Base-by-base conservation (phyloP, 164 flowering plant genomes). In the Aristolochia californica region DNA sequence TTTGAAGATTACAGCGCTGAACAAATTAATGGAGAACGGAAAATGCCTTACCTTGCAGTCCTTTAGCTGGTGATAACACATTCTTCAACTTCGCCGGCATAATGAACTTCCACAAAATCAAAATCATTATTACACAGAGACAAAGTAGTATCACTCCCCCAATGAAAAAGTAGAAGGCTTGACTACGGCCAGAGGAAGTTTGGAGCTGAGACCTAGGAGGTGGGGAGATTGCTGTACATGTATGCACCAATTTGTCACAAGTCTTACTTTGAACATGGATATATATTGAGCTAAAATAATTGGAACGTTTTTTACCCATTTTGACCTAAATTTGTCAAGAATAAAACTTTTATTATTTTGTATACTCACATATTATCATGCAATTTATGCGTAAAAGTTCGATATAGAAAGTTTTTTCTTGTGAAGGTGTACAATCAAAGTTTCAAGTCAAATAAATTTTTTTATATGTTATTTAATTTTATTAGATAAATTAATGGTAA, bases 81-180 rank as follows among this genome's bases (percentile, higher is more conserved):
- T 55, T 71, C 64, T 43, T 56, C 60, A 72, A 38, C 64, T 60
- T 55, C 17, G 18, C 21, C 26, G 69, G 65, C 45, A 56, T 75
- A 48, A 68, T 48, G 45, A 25, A 53, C 52, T 71, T 83, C 69
- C 75, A 54, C 28, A 74, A 66, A 54, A 80, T 16, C 5, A 72
- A n/a, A 15, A 79, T 20, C 4, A 78, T 57, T 53, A 81, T 70
- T 28, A 79, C 25, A 63, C 75, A 48, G 44, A 78, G 54, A 40
- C 71, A 51, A 34, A 83, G 63, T 25, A 78, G 53, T 38, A 69
- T 58, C 10, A 74, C 13, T 20, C 69, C 77, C 17, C 81, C 83
- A 40, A 79, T 68, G 61, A 83, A 74, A 59, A 83, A 63, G 67
- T 52, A 70, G 0, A 83, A 56, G 40, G 66, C 71, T 5, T 71